Evolutionary conservation across 768 basidiomycete species (phyloP).

Genomic region (Collybia nuda): DNA sequence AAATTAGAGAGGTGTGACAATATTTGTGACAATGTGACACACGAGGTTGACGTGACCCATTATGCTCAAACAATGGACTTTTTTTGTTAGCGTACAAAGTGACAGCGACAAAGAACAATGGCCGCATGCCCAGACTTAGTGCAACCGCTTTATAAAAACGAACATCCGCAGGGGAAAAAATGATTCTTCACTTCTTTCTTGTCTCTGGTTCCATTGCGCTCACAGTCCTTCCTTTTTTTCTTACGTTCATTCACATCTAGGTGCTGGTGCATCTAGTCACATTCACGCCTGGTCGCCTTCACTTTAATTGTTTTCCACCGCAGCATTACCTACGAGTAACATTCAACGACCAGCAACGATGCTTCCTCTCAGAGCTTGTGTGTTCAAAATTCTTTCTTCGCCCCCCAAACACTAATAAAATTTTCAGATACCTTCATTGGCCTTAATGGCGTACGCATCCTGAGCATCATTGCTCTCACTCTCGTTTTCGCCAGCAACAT

Average conservation of each 20-base stretch:
- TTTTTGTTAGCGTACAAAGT: slow-evolving; percentile 1
- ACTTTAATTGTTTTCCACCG: neutral
- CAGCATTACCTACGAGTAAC: neutral
- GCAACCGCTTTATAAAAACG: neutral
- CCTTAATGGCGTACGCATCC: slow-evolving; percentile 73
- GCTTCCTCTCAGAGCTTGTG: slow-evolving; percentile 23
- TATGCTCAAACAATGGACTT: neutral
- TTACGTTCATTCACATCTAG: slow-evolving; percentile 15
- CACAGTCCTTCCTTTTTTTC: slow-evolving; percentile 9
- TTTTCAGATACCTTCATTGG: slow-evolving; percentile 62
- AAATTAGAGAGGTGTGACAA: too few species aligned
- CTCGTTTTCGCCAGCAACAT: slow-evolving; percentile 83
- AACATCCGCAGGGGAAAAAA: neutral
- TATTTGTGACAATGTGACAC: too few species aligned
- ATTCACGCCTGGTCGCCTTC: slow-evolving; percentile 15
- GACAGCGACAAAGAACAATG: slow-evolving; percentile 2
- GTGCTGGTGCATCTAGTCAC: slow-evolving; percentile 19
- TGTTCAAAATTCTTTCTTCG: slow-evolving; percentile 3
- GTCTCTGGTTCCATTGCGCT: neutral
- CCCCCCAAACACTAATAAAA: neutral
- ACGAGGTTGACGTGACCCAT: too few species aligned
- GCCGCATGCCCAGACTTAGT: neutral
- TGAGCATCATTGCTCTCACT: slow-evolving; percentile 78
- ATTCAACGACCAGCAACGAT: slow-evolving; percentile 6
- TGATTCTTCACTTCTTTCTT: neutral